Conservation (phyloP, 495 filamentous ascomycete genomes). For the Ascodesmis nigricans region DNA sequence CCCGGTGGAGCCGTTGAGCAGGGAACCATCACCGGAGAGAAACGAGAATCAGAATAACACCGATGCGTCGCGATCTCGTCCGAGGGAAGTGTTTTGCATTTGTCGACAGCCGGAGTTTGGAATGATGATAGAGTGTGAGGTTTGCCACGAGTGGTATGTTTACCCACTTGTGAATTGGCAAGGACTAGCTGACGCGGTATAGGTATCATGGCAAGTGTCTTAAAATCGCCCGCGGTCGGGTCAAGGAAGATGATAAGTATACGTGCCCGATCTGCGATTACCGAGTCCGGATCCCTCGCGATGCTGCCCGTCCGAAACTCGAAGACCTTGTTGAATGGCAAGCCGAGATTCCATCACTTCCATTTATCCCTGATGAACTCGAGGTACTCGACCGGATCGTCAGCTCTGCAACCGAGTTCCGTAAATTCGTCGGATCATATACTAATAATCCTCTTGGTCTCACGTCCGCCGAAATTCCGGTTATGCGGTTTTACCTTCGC, state of each 20-base stretch:
- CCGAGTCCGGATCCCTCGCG: conserved; percentile 93
- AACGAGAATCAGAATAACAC: conserved; percentile 20
- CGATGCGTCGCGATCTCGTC: conserved; percentile 29
- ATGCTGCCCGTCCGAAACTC: conserved; percentile 85
- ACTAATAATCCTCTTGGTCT: conserved; percentile 48
- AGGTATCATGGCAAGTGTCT: conserved; percentile 97
- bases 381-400: conserved; percentile 64
- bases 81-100: conserved; percentile 86
- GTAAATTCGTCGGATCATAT: conserved; percentile 59
- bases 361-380: conserved; percentile 94
- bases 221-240: conserved; percentile 91
- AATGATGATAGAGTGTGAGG: conserved; percentile 98
- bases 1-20: conserved; percentile 76
- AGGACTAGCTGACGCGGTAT: conserved; percentile 9
- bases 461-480: conserved; percentile 65
- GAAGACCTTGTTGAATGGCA: conserved; percentile 81
- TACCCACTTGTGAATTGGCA: not conserved
- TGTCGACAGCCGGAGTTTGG: conserved; percentile 82
- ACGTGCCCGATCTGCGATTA: conserved; percentile 97
- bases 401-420: conserved; percentile 60
- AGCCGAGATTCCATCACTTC: conserved; percentile 56
- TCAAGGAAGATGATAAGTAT: conserved; percentile 96
- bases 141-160: conserved; percentile 87
- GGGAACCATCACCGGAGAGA: conserved; percentile 59
- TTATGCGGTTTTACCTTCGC: conserved; percentile 87